Base-by-base conservation (phyloP, 352 stramenopile species). In the Globisporangium cylindrosporum region DNA sequence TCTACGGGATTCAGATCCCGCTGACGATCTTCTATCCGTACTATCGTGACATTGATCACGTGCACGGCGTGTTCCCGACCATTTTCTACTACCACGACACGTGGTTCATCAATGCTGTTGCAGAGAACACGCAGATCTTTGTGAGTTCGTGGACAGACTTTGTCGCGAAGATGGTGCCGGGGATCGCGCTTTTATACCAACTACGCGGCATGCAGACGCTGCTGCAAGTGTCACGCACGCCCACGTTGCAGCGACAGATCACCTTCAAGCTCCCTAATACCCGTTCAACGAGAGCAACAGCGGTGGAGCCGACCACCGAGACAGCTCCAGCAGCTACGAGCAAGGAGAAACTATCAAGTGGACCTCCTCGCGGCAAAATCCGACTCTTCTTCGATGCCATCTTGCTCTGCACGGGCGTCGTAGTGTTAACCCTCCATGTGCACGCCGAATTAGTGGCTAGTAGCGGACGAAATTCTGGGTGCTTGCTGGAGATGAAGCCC, bases 1-100 rank as follows among this genome's bases (percentile, higher is more conserved):
- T 59, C 32, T 72, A 76, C 22, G 43, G 61, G 10, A 41, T 76
- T 8, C 46, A 25, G 5, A 71, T 78, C 46, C 68, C 64, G 0
- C 5, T 25, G 5, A 48, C 57, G 57, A 46, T 61, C 24, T 70
- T 70, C 32, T 51, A 18, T 1, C 56, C 64, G 29, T 55, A 69
- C 49, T 59, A 41, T 24, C 49, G 51, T 22, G 25, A n/a, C 24
- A 38, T 69, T 8, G 20, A 49, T 22, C 15, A 14, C 15, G 3
- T n/a, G n/a, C 9, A n/a, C 1, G 32, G 38, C 22, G 64, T 46
- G 10, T 55, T 64, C 22, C 57, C 57, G 2, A 1, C 29, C 7
- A 24, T 22, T 4, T 9, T 69, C 14, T 65, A 64, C 29, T 72
- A 69, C n/a, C 43, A n/a, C 4, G 67, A 72, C 49, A 69, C 41